Evolutionary conservation across 768 basidiomycete genomes (phyloP).

Genomic region (Lactarius sp.): DNA sequence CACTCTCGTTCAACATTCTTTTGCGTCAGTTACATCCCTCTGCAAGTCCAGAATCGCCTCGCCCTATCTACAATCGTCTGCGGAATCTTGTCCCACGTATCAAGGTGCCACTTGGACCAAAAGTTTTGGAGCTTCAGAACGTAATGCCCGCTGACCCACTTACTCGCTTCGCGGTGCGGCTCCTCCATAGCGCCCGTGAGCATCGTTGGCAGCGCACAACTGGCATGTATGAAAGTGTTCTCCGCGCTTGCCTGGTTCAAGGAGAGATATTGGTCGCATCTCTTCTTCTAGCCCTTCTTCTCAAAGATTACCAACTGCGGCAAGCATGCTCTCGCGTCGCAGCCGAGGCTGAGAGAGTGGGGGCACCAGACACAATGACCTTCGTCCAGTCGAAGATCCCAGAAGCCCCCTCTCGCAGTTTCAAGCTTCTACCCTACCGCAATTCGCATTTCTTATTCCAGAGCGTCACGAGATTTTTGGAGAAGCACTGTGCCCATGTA

Average conservation of each 20-base stretch:
- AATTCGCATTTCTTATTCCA: conserved; percentile 1
- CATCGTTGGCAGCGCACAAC: conserved; percentile 51
- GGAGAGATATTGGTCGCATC: conserved; percentile 78
- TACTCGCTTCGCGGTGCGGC: conserved; percentile 47
- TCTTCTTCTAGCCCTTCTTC: conserved; percentile 57
- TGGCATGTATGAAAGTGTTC: conserved; percentile 55
- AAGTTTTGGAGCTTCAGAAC: conserved; percentile 32
- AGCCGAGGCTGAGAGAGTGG: conserved; percentile 28
- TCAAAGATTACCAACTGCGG: conserved; percentile 57
- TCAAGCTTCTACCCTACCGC: conserved; percentile 1
- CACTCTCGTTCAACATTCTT: conserved; percentile 46
- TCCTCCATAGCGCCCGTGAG: conserved; percentile 50
- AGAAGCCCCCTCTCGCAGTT: conserved; percentile 5
- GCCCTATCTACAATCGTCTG: neutral
- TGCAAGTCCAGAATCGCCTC: conserved; percentile 19
- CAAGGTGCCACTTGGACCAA: conserved; percentile 20
- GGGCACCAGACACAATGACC: conserved; percentile 24
- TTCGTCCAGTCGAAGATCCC: conserved; percentile 28
- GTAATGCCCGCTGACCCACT: conserved; percentile 37
- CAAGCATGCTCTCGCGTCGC: conserved; percentile 27
- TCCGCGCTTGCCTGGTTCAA: conserved; percentile 64
- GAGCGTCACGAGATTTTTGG: conserved; percentile 23
- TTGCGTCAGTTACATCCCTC: conserved; percentile 28
- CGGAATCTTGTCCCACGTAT: neutral
- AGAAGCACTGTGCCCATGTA: conserved; percentile 15